Evolutionary conservation across 805 yeast genomes (phyloP).

Genomic region (Saccharomyces eubayanus): DNA sequence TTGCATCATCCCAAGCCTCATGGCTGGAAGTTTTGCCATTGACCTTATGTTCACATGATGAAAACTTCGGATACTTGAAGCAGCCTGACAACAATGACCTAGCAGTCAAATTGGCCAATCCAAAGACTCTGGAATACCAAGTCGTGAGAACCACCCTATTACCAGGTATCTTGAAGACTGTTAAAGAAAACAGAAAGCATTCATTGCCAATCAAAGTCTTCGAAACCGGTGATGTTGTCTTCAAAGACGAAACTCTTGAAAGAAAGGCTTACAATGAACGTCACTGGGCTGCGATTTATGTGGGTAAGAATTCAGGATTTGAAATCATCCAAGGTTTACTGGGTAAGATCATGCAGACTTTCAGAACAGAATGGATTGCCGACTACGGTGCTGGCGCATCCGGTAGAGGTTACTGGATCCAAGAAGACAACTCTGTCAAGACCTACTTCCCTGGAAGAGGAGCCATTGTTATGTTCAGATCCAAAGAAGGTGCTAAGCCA

Average conservation of each 20-base stretch:
- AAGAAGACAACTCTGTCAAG: slow-evolving; percentile 54
- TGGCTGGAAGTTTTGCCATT: slow-evolving; percentile 95
- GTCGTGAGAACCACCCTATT: slow-evolving; percentile 92
- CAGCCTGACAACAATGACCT: slow-evolving; percentile 60
- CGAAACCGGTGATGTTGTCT: slow-evolving; percentile 90
- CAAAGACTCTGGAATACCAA: slow-evolving; percentile 93
- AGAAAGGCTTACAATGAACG: slow-evolving; percentile 88
- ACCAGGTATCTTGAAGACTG: slow-evolving; percentile 92
- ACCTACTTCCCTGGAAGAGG: slow-evolving; percentile 97
- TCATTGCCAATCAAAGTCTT: slow-evolving; percentile 90
- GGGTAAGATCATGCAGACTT: slow-evolving; percentile 91
- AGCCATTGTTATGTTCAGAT: slow-evolving; percentile 74
- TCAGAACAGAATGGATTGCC: slow-evolving; percentile 79
- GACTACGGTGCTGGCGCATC: slow-evolving; percentile 37
- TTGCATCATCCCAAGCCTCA: slow-evolving; percentile 88
- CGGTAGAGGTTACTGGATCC: slow-evolving; percentile 81
- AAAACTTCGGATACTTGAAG: slow-evolving; percentile 83
- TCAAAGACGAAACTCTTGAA: slow-evolving; percentile 71
- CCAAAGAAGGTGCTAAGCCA: slow-evolving; percentile 47
- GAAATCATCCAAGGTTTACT: slow-evolving; percentile 90
- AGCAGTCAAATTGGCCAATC: slow-evolving; percentile 89
- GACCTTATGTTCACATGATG: slow-evolving; percentile 93
- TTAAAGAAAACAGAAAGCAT: slow-evolving; percentile 93
- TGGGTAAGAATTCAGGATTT: slow-evolving; percentile 92
- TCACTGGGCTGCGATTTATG: slow-evolving; percentile 89